A percentile compares a stretch with the other conserved stretches of the same genome.
Evolutionary conservation across 176 grass and related monocot genomes (phyloP).

Genomic region (Triticum timopheevii): DNA sequence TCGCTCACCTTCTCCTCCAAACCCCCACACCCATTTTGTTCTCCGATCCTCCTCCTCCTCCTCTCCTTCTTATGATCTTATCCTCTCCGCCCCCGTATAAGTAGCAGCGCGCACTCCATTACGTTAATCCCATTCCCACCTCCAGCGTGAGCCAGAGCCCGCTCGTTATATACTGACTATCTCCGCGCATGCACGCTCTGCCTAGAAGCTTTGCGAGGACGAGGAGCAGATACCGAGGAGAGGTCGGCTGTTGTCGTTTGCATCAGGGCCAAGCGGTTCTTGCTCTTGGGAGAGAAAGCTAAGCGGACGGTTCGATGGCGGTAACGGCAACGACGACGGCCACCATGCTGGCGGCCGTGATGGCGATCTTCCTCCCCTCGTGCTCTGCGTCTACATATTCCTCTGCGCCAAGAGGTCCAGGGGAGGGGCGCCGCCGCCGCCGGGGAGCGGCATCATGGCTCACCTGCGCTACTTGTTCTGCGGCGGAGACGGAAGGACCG

Average conservation of each 20-base stretch:
- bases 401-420: slow-evolving; percentile 53
- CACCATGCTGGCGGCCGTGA: slow-evolving; percentile 48
- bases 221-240: not conserved
- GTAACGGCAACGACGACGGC: slow-evolving; percentile 50
- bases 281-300: not conserved
- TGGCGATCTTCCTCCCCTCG: slow-evolving; percentile 51
- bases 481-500: accelerated
- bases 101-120: slow-evolving; percentile 19
- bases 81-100: slow-evolving; percentile 39
- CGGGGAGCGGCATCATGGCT: not conserved
- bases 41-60: not conserved
- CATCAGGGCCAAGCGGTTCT: not conserved
- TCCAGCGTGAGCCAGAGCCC: not conserved
- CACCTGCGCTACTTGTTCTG: slow-evolving; percentile 23
- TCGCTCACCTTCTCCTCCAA: slow-evolving; percentile 48
- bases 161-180: not conserved
- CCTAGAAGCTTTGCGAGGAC: not conserved
- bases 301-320: slow-evolving; percentile 3
- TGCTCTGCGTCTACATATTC: slow-evolving; percentile 68
- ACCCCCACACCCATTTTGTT: not conserved
- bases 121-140: slow-evolving; percentile 24
- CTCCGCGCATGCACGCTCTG: not conserved
- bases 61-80: slow-evolving; percentile 33
- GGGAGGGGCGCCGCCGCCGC: not conserved
- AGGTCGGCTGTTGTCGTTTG: not conserved